Evolutionary conservation across 441 rosid species (phyloP), one percentile per base, ranked within the genome.

Genomic region (Melastoma candidum): DNA sequence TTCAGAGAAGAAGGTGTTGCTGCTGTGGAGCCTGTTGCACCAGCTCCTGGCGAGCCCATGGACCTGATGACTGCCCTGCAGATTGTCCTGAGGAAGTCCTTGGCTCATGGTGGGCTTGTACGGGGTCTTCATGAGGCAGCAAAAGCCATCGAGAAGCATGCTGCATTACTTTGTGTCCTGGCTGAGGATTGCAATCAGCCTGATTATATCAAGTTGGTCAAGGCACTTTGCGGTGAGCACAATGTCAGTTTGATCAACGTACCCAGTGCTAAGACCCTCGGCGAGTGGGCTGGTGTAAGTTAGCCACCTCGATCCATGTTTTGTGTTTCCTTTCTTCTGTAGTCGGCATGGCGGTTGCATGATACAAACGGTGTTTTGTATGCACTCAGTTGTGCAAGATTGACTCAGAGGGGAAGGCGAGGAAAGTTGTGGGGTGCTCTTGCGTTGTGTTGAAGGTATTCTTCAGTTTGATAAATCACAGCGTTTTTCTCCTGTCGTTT

Each of bases 201-300:
- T 54, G 96, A 87, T 57, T 87, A 85, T 48, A 74, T 87, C 36
- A 82, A 90, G 67, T 76, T 90, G 63, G 96, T 87, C 3, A 90
- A 87, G 62, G 89, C 84, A n/a, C 95, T 90, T 22, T 90, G 98
- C 22, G 82, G 76, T 51, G 95, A 87, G 52, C 96, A 83, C 70
- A 73, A 72, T 12, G 79, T 83, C n/a, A 73, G 71, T 53, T 60
- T 90, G 66, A 56, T 90, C 47, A 75, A 77, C 0, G 95, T 82
- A 13, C 96, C 95, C 11, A 81, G 84, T 71, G 88, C 96, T 24
- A 85, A 87, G 68, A 73, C 93, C 45, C 96, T 87, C 0, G 98
- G 98, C 25, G 96, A 92, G 63, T 92, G 98, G 98, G 96, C 95
- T 64, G 98, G 98, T 46, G 98, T 92, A 74, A 79, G 94, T 81